Percentiles rank a stretch among this genome's conserved stretches.
phyloP scores from a whole-genome alignment of 2,329 filamentous ascomycete species.

The Hypocrella siamensis region DNA sequence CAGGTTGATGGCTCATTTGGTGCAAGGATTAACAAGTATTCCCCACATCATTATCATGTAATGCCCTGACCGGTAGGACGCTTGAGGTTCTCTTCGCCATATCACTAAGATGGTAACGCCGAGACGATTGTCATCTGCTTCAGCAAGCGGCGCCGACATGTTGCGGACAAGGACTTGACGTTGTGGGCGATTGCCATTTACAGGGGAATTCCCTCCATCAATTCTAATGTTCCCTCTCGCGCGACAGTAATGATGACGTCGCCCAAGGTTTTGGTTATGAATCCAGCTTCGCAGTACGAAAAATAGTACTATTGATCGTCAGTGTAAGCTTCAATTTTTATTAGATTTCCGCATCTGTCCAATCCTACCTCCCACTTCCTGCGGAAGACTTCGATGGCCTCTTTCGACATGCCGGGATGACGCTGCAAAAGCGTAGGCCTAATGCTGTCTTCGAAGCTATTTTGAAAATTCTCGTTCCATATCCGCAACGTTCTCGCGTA shows the following conservation, averaged over 20 bases:
- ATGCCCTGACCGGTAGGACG: no score
- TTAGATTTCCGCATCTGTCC: neutral
- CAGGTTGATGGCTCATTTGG: no score
- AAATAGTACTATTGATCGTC: slow-evolving; percentile 46
- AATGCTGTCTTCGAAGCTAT: slow-evolving; percentile 45
- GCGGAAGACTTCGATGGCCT: slow-evolving; percentile 50
- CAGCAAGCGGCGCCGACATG: neutral
- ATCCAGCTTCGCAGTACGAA: slow-evolving; percentile 59
- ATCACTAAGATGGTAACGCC: no score
- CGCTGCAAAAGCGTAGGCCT: slow-evolving; percentile 41
- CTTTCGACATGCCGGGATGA: slow-evolving; percentile 42
- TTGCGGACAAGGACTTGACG: neutral
- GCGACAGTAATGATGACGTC: slow-evolving; percentile 59
- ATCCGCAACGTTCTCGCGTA: slow-evolving; percentile 54
- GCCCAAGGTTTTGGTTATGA: slow-evolving; percentile 54
- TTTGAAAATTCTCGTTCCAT: slow-evolving; percentile 52
- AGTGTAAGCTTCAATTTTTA: neutral
- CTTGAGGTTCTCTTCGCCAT: no score
- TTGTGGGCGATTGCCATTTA: slow-evolving; percentile 13
- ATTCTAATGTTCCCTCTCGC: slow-evolving; percentile 46
- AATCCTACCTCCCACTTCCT: slow-evolving; percentile 51
- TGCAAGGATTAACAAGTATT: no score
- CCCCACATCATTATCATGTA: no score
- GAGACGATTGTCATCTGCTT: no score
- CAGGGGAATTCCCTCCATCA: slow-evolving; percentile 55